Percentiles rank a stretch among this genome's conserved stretches.
phyloP scores from a whole-genome alignment of 495 filamentous ascomycete species.

The Usnea hakonensis region DNA sequence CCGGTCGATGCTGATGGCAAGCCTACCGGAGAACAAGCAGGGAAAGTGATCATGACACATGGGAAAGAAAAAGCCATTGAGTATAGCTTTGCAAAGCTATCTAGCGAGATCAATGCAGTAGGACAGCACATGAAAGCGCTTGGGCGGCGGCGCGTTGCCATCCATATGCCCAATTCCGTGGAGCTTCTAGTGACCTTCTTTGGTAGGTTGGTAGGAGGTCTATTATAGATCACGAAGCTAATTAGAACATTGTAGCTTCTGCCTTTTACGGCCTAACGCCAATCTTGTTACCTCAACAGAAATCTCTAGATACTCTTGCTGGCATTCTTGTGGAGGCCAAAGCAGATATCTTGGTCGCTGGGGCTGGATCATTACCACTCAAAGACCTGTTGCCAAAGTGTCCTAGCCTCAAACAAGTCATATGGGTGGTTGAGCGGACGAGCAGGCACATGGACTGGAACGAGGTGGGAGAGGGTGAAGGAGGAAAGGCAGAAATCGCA shows the following conservation, averaged over 20 bases:
- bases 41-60: slow-evolving; percentile 72
- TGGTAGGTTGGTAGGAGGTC: slow-evolving; percentile 34
- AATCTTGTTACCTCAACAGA: slow-evolving; percentile 78
- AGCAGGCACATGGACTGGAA: slow-evolving; percentile 90
- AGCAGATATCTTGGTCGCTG: slow-evolving; percentile 75
- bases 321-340: slow-evolving; percentile 59
- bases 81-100: slow-evolving; percentile 62
- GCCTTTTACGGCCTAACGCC: slow-evolving; percentile 76
- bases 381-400: slow-evolving; percentile 60
- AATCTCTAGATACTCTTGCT: slow-evolving; percentile 55
- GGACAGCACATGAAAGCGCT: slow-evolving; percentile 63
- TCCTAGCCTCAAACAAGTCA: slow-evolving; percentile 62
- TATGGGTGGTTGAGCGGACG: slow-evolving; percentile 90
- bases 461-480: slow-evolving; percentile 67
- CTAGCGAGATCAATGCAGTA: slow-evolving; percentile 79
- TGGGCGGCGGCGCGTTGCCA: slow-evolving; percentile 68
- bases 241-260: slow-evolving; percentile 41
- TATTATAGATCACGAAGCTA: slow-evolving; percentile 24
- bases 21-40: slow-evolving; percentile 51
- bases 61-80: slow-evolving; percentile 67
- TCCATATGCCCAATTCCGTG: slow-evolving; percentile 89
- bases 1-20: slow-evolving; percentile 51
- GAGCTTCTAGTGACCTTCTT: slow-evolving; percentile 73
- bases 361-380: slow-evolving; percentile 81
- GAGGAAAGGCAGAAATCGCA: slow-evolving; percentile 62